Evolutionary conservation across 208 protist genomes (phyloP).

Genomic region (Jaenimonas drosophilae): DNA sequence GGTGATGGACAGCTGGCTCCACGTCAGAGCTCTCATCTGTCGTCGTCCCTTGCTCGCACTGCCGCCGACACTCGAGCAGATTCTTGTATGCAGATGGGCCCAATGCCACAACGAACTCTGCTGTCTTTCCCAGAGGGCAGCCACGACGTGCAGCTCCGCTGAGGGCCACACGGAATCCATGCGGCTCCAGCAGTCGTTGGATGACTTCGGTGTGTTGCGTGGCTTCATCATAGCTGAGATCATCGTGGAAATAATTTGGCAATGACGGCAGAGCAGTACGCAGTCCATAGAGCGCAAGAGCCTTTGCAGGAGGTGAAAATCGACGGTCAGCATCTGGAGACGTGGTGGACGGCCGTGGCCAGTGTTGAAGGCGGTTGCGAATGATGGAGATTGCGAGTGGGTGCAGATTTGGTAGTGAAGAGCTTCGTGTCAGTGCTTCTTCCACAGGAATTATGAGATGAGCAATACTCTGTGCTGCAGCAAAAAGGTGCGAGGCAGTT

Average conservation of each 20-base stretch:
- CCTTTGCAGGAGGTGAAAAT: background rate
- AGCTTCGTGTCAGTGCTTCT: no score
- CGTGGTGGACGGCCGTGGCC: background rate
- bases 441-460: no score
- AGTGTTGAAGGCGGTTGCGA: slow-evolving; percentile 8
- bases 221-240: slow-evolving; percentile 48
- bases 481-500: no score
- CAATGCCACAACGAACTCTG: slow-evolving; percentile 30
- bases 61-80: no score
- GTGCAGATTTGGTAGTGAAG: no score
- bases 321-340: background rate
- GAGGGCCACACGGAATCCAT: slow-evolving; percentile 32
- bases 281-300: slow-evolving; percentile 26
- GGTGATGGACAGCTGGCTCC: slow-evolving; percentile 8
- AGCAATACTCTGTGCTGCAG: no score
- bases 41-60: background rate
- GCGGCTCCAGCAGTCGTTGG: slow-evolving; percentile 16
- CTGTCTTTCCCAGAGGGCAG: slow-evolving; percentile 19
- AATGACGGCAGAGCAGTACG: slow-evolving; percentile 12
- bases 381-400: slow-evolving; percentile 4
- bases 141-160: slow-evolving; percentile 33
- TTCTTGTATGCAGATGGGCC: no score
- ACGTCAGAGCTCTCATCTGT: no score
- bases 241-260: slow-evolving; percentile 10
- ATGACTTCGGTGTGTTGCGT: slow-evolving; percentile 25